Conservation (phyloP, 1,284 basidiomycete genomes). For the Sporisorium iseilematis-ciliati region DNA sequence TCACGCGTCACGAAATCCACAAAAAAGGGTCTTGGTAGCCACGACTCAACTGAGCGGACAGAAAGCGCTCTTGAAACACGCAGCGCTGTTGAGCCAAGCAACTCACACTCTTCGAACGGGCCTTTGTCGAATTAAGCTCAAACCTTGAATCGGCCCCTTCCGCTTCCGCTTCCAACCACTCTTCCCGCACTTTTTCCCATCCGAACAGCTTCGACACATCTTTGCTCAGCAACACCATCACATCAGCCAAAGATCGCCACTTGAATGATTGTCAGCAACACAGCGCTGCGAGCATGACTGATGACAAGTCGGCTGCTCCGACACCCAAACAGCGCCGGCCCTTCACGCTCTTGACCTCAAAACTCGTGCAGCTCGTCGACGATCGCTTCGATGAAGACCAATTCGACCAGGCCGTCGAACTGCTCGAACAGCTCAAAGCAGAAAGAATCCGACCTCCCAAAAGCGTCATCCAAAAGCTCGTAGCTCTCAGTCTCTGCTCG, state of each 20-base stretch:
- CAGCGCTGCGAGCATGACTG: constrained; percentile 16
- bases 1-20: background rate
- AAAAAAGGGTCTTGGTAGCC: too few species aligned
- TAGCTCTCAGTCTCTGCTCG: constrained; percentile 50
- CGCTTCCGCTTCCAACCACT: background rate
- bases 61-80: background rate
- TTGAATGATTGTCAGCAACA: background rate
- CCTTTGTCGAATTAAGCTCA: background rate
- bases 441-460: constrained; percentile 20
- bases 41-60: background rate
- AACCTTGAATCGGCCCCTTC: background rate
- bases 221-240: background rate
- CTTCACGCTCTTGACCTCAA: constrained; percentile 14
- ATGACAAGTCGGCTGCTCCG: constrained; percentile 9
- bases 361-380: constrained; percentile 33
- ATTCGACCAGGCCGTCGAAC: constrained; percentile 44
- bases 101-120: background rate
- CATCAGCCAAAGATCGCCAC: background rate
- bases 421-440: constrained; percentile 32
- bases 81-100: background rate
- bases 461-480: constrained; percentile 29
- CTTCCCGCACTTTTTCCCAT: background rate
- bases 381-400: constrained; percentile 53
- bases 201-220: background rate
- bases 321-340: constrained; percentile 10